Conservation (phyloP, 495 filamentous ascomycete genomes). For the Lichina pygmaea region DNA sequence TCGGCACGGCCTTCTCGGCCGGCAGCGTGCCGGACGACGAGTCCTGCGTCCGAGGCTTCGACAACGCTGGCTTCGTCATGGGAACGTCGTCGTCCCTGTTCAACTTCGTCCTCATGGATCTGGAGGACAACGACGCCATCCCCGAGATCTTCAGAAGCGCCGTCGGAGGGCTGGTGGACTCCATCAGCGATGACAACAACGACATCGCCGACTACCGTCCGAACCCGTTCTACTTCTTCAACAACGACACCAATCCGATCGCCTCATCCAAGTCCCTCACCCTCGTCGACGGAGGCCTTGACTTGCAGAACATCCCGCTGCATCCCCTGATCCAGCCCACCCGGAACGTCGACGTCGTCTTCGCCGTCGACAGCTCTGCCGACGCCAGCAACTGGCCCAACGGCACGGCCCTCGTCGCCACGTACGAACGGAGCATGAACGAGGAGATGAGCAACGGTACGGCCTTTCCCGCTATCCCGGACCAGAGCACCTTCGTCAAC, state of each 20-base stretch:
- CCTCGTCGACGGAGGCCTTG: conserved; percentile 70
- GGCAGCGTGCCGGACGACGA: conserved; percentile 31
- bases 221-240: conserved; percentile 63
- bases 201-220: conserved; percentile 65
- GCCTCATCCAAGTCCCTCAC: conserved; percentile 29
- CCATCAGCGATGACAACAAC: conserved; percentile 26
- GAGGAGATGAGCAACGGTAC: conserved; percentile 5
- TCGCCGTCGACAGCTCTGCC: conserved; percentile 67
- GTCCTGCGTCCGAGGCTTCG: conserved; percentile 51
- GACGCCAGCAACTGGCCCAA: conserved; percentile 74
- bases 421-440: conserved; percentile 44
- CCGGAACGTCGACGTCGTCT: conserved; percentile 69
- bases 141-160: conserved; percentile 18
- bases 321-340: conserved; percentile 60
- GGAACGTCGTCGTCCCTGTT: conserved; percentile 81
- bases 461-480: conserved; percentile 1
- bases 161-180: background rate
- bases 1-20: conserved; percentile 53
- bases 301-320: conserved; percentile 69
- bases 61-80: conserved; percentile 67
- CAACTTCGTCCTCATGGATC: conserved; percentile 43
- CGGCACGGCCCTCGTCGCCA: conserved; percentile 57
- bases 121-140: conserved; percentile 23
- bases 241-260: conserved; percentile 32
- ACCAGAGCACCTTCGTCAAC: conserved; percentile 57